phyloP scores from a whole-genome alignment of 805 yeast species.

The Lipomyces kockii region DNA sequence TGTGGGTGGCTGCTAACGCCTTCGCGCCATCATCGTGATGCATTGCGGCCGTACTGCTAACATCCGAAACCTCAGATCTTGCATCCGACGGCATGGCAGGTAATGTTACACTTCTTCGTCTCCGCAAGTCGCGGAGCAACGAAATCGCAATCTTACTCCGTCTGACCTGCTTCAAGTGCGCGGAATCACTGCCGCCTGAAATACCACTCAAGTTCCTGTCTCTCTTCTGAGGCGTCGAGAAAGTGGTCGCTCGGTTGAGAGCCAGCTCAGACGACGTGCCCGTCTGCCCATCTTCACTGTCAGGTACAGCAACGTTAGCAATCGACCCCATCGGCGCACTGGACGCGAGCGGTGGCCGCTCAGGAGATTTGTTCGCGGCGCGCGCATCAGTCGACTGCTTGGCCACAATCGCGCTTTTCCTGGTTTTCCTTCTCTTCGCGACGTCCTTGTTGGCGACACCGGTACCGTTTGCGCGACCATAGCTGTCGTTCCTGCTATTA shows the following conservation, averaged over 20 bases:
- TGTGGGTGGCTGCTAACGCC: slow-evolving; percentile 9
- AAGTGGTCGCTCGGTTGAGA: background rate
- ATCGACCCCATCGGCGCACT: slow-evolving; percentile 19
- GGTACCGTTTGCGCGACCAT: slow-evolving; percentile 9
- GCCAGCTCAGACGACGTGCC: background rate
- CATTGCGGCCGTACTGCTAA: background rate
- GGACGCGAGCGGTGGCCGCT: slow-evolving; percentile 19
- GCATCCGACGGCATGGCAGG: slow-evolving; percentile 14
- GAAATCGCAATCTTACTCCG: slow-evolving; percentile 28
- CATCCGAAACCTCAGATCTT: slow-evolving; percentile 11
- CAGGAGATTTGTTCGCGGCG: background rate
- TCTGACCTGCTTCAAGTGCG: slow-evolving; percentile 1
- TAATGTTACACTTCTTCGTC: slow-evolving; percentile 18
- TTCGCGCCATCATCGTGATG: slow-evolving; percentile 14
- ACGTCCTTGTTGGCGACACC: slow-evolving; percentile 6
- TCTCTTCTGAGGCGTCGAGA: background rate
- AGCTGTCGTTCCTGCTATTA: background rate
- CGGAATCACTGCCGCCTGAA: slow-evolving; percentile 7
- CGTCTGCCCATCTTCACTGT: background rate
- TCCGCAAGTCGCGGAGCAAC: slow-evolving; percentile 30
- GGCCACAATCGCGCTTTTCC: slow-evolving; percentile 31
- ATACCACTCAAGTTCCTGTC: background rate
- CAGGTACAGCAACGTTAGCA: background rate
- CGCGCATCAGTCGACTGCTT: slow-evolving; percentile 9
- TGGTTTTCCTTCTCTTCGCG: slow-evolving; percentile 26